phyloP scores from a whole-genome alignment of 202 grass and related monocot genomes.

The Panicum virgatum region DNA sequence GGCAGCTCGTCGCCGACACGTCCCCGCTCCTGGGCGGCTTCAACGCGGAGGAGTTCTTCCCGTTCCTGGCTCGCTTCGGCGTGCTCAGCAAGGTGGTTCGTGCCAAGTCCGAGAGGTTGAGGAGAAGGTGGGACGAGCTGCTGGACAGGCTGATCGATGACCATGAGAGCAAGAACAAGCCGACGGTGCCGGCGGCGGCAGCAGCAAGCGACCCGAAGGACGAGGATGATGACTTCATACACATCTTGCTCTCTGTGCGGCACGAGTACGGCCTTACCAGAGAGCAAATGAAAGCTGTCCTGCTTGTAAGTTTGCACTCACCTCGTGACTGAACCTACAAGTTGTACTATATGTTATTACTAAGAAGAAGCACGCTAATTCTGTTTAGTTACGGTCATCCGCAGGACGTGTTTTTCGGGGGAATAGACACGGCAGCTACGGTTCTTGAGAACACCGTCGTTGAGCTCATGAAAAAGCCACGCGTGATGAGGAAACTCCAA shows the following conservation, averaged over 20 bases:
- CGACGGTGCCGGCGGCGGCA: too few relatives aligned
- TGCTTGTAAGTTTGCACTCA: background rate
- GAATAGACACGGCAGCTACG: background rate
- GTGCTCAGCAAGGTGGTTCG: background rate
- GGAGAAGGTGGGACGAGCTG: slow-evolving; percentile 20
- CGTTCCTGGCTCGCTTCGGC: slow-evolving; percentile 9
- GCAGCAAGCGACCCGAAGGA: background rate
- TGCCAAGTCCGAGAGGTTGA: background rate
- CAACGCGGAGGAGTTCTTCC: slow-evolving; percentile 35
- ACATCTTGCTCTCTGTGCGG: slow-evolving; percentile 1
- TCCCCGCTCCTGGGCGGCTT: background rate
- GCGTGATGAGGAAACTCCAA: slow-evolving; percentile 10
- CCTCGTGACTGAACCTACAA: too few relatives aligned
- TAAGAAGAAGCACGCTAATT: too few relatives aligned
- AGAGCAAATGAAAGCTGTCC: slow-evolving; percentile 1
- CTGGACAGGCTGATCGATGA: slow-evolving; percentile 26
- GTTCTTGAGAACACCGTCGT: background rate
- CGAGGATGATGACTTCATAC: slow-evolving; percentile 5
- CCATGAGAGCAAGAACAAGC: background rate
- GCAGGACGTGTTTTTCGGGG: slow-evolving; percentile 7
- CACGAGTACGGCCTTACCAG: background rate
- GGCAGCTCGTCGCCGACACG: slow-evolving; percentile 3
- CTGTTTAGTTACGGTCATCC: too few relatives aligned
- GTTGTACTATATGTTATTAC: too few relatives aligned
- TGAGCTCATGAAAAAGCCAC: slow-evolving; percentile 2